Evolutionary conservation across 2,329 filamentous ascomycete species (phyloP).

Genomic region (Volutella citrinella): DNA sequence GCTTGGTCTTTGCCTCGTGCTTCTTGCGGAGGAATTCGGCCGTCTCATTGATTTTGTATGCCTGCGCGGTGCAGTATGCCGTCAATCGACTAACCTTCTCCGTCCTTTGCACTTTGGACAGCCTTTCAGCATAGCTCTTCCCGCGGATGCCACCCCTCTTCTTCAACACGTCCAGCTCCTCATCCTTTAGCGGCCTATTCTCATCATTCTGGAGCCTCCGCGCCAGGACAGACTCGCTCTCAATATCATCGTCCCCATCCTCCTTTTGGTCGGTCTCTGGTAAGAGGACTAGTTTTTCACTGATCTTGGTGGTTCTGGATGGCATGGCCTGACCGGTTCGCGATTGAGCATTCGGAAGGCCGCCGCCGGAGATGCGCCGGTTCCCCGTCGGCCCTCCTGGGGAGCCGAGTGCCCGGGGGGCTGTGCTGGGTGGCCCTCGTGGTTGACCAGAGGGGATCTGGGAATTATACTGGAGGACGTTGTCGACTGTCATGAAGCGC

Average conservation of each 20-base stretch:
- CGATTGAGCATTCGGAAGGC: constrained; percentile 38
- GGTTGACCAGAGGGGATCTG: constrained; percentile 95
- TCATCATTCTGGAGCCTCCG: constrained; percentile 53
- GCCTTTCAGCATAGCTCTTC: constrained; percentile 90
- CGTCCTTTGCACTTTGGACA: constrained; percentile 83
- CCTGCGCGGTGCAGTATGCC: constrained; percentile 93
- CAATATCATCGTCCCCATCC: constrained; percentile 56
- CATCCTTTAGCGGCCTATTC: constrained; percentile 62
- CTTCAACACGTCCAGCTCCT: constrained; percentile 62
- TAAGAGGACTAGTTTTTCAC: constrained; percentile 92
- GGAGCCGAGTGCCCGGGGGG: constrained; percentile 28
- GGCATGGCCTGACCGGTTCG: constrained; percentile 63
- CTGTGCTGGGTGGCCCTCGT: constrained; percentile 61
- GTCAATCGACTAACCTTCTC: constrained; percentile 89
- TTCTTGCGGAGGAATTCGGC: constrained; percentile 83
- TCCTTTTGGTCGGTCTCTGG: constrained; percentile 70
- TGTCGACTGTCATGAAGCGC: constrained; percentile 87
- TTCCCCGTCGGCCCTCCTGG: constrained; percentile 11
- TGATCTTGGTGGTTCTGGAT: constrained; percentile 86
- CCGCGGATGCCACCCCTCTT: constrained; percentile 61
- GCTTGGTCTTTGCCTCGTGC: constrained; percentile 88
- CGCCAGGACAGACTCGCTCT: constrained; percentile 39
- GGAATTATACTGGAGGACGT: constrained; percentile 88
- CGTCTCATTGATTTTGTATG: constrained; percentile 85
- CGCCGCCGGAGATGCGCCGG: constrained; percentile 33